Evolutionary conservation across 257 asterid genomes (phyloP).

Genomic region (Petunia axillaris): DNA sequence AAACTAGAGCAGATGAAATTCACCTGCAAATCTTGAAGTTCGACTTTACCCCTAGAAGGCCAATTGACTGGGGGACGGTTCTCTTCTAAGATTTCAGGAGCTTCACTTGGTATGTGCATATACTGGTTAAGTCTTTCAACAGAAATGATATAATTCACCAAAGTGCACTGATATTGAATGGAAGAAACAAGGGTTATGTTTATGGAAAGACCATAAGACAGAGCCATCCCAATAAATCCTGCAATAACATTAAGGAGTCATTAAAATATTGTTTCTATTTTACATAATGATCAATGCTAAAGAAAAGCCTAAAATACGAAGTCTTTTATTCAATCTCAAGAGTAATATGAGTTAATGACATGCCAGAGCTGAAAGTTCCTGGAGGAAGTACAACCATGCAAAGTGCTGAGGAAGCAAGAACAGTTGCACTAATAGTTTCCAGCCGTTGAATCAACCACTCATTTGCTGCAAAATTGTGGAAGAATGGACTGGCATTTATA

Average conservation of each 20-base stretch:
- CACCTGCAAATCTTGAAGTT: conserved; percentile 79
- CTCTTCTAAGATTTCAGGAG: conserved; percentile 72
- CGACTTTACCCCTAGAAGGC: conserved; percentile 79
- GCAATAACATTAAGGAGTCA: conserved; percentile 25
- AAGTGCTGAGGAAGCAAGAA: conserved; percentile 66
- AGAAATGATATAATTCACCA: conserved; percentile 80
- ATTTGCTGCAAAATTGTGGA: conserved; percentile 73
- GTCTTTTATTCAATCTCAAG: conserved; percentile 65
- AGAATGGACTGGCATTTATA: conserved; percentile 73
- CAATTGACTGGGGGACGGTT: conserved; percentile 57
- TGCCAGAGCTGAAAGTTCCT: conserved; percentile 25
- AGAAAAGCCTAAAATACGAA: conserved; percentile 30
- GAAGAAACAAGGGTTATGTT: conserved; percentile 71
- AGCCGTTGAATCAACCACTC: conserved; percentile 92
- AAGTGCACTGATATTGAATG: conserved; percentile 66
- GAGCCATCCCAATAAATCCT: conserved; percentile 89
- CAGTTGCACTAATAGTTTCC: conserved; percentile 43
- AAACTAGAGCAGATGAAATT: neutral
- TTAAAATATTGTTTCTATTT: neutral
- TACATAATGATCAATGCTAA: conserved; percentile 12
- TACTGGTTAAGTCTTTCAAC: conserved; percentile 91
- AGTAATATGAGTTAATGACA: conserved; percentile 58
- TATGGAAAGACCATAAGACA: conserved; percentile 79
- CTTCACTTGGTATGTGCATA: conserved; percentile 61
- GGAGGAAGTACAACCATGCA: conserved; percentile 28